Percentiles rank a stretch among this genome's conserved stretches.
phyloP scores from a whole-genome alignment of 2,329 filamentous ascomycete species.

The Drechslerella coelobrocha region DNA sequence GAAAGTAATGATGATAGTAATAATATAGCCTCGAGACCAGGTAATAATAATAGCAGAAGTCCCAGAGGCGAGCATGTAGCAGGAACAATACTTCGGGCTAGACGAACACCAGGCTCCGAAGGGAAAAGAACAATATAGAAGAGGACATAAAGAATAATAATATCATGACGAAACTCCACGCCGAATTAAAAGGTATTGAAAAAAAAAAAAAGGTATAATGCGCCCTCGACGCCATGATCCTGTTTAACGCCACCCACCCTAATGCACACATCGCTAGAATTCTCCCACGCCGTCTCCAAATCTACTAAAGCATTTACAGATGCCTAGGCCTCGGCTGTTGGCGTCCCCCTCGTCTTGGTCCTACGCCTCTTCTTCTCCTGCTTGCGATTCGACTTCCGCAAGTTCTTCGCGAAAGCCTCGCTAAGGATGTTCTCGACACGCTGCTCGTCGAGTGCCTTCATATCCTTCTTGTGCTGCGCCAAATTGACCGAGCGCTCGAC shows the following conservation, averaged over 20 bases:
- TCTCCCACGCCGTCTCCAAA: background rate
- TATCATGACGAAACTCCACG: background rate
- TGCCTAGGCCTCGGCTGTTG: slow-evolving; percentile 21
- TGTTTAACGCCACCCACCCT: background rate
- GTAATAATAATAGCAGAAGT: too few species aligned
- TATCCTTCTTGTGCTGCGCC: slow-evolving; percentile 38
- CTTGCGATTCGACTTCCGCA: slow-evolving; percentile 42
- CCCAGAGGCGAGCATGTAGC: too few species aligned
- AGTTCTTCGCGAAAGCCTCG: slow-evolving; percentile 44
- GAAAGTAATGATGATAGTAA: too few species aligned
- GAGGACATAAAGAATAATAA: background rate
- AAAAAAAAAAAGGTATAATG: background rate
- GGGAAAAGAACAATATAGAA: background rate
- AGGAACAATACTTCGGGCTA: too few species aligned
- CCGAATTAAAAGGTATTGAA: background rate
- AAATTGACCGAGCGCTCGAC: slow-evolving; percentile 42
- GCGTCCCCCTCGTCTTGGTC: slow-evolving; percentile 31
- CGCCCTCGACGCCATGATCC: slow-evolving; percentile 1
- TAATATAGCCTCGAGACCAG: too few species aligned
- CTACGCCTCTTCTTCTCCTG: slow-evolving; percentile 36
- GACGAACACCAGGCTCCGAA: background rate
- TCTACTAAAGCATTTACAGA: background rate
- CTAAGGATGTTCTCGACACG: slow-evolving; percentile 45
- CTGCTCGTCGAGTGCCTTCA: slow-evolving; percentile 37
- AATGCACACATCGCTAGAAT: background rate